Percentiles rank a stretch among this genome's conserved stretches.
Conservation (phyloP, 1,284 basidiomycete species). For the Papiliotrema laurentii region DNA sequence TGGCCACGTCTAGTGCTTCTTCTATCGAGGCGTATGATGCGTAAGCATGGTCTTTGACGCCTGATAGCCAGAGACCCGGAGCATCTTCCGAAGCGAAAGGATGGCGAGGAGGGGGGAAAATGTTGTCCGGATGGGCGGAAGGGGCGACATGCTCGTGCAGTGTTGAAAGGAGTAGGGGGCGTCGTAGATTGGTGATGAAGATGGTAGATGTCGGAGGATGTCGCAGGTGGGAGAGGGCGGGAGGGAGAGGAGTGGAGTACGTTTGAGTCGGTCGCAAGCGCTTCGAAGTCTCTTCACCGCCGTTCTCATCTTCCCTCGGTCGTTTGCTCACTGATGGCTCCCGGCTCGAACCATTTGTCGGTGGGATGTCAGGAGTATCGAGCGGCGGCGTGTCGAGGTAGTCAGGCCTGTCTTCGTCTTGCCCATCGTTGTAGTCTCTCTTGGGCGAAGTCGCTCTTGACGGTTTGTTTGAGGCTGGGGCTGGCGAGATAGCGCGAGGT, state of each 20-base stretch:
- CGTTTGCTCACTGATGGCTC: too few relatives aligned
- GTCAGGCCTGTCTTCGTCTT: not conserved
- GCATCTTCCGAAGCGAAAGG: conserved; percentile 26
- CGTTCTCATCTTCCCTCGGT: conserved; percentile 1
- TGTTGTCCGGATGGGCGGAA: conserved; percentile 4
- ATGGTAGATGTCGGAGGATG: conserved; percentile 39
- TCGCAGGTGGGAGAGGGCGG: conserved; percentile 30
- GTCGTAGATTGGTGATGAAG: conserved; percentile 45
- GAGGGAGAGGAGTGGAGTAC: conserved; percentile 19
- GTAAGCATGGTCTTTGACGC: conserved; percentile 45
- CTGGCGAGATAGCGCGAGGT: conserved; percentile 5
- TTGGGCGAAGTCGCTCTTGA: not conserved
- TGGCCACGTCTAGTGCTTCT: conserved; percentile 23
- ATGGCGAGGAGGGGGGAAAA: conserved; percentile 14
- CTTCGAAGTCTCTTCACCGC: not conserved
- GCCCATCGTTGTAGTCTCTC: not conserved
- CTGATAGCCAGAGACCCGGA: conserved; percentile 42
- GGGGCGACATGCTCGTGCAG: conserved; percentile 30
- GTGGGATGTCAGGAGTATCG: not conserved
- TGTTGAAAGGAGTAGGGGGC: conserved; percentile 36
- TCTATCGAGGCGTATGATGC: conserved; percentile 23
- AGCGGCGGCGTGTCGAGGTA: conserved; percentile 7
- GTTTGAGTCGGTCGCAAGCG: not conserved
- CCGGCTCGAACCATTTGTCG: not conserved
- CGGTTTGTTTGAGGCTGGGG: not conserved